These are phyloP conservation scores for Fagopyrum homotropicum DNA, from an alignment of 148 eudicot genomes.

Conservation along the genomic window DNA sequence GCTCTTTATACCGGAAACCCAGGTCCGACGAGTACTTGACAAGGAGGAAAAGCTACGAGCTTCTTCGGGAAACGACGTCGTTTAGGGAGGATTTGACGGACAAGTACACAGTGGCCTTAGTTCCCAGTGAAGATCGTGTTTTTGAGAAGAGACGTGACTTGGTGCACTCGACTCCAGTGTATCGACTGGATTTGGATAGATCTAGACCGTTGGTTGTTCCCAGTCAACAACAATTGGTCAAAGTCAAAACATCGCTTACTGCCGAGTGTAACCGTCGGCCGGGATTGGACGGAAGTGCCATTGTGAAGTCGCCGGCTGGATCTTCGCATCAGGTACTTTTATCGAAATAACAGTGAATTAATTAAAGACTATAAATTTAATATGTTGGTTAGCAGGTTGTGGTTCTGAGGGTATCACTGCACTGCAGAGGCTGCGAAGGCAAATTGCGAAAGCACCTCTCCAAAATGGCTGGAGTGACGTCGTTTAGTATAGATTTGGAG, in stretches of 20 bases:
- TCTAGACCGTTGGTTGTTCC: not conserved
- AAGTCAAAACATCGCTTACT: not conserved
- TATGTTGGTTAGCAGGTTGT: slow-evolving; percentile 37
- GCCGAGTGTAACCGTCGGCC: not conserved
- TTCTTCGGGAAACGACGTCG: not conserved
- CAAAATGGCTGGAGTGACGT: slow-evolving; percentile 82
- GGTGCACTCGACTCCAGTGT: not conserved
- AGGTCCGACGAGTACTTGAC: not conserved
- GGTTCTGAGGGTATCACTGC: slow-evolving; percentile 70
- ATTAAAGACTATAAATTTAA: not conserved
- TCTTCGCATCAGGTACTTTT: not conserved
- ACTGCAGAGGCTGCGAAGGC: slow-evolving; percentile 88
- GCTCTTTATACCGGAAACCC: slow-evolving; percentile 3
- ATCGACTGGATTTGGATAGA: not conserved
- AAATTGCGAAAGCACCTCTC: slow-evolving; percentile 83
- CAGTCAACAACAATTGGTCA: not conserved
- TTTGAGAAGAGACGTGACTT: not conserved
- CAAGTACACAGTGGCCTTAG: too few species aligned
- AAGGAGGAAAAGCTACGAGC: slow-evolving; percentile 43
- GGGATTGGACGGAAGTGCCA: not conserved
- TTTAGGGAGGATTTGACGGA: slow-evolving; percentile 15
- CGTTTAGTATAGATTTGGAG: slow-evolving; percentile 63
- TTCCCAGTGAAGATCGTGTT: too few species aligned
- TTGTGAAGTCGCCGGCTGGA: not conserved
- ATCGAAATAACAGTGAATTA: too few species aligned